Evolutionary conservation across 2,329 filamentous ascomycete species (phyloP), one percentile per base, ranked within the genome.

Genomic region (Graphilbum sp.): DNA sequence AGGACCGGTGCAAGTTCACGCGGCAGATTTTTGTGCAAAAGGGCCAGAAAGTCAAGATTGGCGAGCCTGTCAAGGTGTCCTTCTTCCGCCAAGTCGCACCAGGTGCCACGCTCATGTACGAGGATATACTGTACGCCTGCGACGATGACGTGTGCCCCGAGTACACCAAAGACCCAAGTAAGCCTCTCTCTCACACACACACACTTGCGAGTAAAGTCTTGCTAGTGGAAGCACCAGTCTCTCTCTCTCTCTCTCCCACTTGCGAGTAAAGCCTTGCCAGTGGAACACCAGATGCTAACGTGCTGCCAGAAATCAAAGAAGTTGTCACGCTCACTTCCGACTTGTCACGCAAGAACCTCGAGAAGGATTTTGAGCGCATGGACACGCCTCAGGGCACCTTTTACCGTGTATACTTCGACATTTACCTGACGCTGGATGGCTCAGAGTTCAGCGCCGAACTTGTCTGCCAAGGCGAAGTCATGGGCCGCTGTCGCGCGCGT

Each of bases 361-460:
- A 98, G 60, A 96, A 95, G 62, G 90, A 98, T 58, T 98, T 98
- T 53, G 90, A 98, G 63, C 78, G 90, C 54, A 96, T 96, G 90
- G 90, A 96, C 57, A 96, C 90, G 2, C 87, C 90, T 6, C 88
- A 98, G 58, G 90, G 90, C 45, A 92, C 84, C 4, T 94, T 94
- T 59, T 94, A 94, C 66, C 78, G 85, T 46, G 75, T 80, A 44
- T 80, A 79, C 58, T 79, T 79, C 48, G 75, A 79, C 49, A 79
- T 80, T 47, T 92, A 93, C 59, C 74, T 98, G 47, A 96, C 90
- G 0, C 77, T 98, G 15, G 90, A 98, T 53, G 90, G 90, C 18
- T 93, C 84, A 37, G 90, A 98, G 58, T 96, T 98, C 66, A 96
- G 90, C 50, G 90, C 90, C 38, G 90, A 96, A 64, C 67, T 98